Percentiles rank a stretch among this genome's conserved stretches.
Evolutionary conservation across 345 rosid genomes (phyloP).

Genomic region (Sisymbrium altissimum): DNA sequence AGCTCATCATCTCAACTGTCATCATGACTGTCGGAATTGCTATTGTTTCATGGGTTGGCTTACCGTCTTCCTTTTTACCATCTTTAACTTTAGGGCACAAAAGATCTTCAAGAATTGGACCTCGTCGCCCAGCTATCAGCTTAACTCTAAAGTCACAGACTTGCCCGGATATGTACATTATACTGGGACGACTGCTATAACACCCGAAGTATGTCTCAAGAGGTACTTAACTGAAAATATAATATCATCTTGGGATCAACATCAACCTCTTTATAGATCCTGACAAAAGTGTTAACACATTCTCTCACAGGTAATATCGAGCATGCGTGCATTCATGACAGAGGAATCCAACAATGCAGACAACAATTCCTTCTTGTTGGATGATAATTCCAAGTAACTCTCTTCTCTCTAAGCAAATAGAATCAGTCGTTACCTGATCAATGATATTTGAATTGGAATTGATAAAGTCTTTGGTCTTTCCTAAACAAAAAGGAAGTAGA

Average conservation of each 20-base stretch:
- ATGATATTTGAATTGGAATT: not conserved
- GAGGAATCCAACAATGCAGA: slow-evolving; percentile 87
- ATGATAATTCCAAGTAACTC: slow-evolving; percentile 77
- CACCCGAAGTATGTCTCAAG: slow-evolving; percentile 86
- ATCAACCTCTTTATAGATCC: not conserved
- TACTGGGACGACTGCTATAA: too few species aligned
- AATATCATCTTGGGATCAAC: not conserved
- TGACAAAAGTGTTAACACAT: not conserved
- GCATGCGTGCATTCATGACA: slow-evolving; percentile 97
- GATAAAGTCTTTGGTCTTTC: not conserved
- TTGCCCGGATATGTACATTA: too few species aligned
- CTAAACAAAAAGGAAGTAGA: too few species aligned
- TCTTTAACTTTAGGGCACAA: slow-evolving; percentile 61
- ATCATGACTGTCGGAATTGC: slow-evolving; percentile 72
- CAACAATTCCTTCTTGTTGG: slow-evolving; percentile 89
- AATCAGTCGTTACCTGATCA: not conserved
- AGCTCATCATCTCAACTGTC: slow-evolving; percentile 62
- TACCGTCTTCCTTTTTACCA: slow-evolving; percentile 60
- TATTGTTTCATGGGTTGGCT: slow-evolving; percentile 45
- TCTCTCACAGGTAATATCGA: slow-evolving; percentile 70
- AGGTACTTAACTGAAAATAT: slow-evolving; percentile 38
- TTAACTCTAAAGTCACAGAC: too few species aligned
- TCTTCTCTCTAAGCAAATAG: not conserved
- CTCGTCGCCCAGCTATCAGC: too few species aligned
- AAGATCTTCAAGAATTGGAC: slow-evolving; percentile 50